These are phyloP conservation scores for Xylaria sp. DNA, from an alignment of 2,329 filamentous ascomycete species.

Conservation along the genomic window DNA sequence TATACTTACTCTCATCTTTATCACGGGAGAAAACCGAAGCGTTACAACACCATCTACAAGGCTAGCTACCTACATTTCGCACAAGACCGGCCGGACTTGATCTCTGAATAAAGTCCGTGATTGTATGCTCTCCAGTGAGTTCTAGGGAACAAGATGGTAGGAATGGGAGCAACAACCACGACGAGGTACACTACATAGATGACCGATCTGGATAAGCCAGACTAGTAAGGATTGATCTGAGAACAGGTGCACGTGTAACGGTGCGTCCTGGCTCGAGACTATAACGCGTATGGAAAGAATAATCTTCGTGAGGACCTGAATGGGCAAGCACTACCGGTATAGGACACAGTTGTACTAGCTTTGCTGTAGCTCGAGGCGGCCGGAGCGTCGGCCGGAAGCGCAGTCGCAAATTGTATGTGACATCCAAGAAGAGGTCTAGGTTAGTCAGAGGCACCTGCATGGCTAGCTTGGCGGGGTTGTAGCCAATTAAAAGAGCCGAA, in stretches of 20 bases:
- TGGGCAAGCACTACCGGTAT: not conserved
- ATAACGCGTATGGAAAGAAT: constrained; percentile 5
- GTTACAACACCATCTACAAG: not conserved
- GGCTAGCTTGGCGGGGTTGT: constrained; percentile 11
- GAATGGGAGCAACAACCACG: not conserved
- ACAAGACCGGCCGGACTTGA: not conserved
- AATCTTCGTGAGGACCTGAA: constrained; percentile 6
- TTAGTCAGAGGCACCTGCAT: constrained; percentile 6
- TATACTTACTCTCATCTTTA: not conserved
- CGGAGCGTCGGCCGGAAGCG: constrained; percentile 10
- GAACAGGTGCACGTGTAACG: constrained; percentile 2
- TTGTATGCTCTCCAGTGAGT: too few species aligned
- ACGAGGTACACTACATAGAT: not conserved
- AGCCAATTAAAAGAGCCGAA: constrained; percentile 33
- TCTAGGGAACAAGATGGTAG: not conserved
- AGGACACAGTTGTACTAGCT: not conserved
- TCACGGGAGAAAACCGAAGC: not conserved
- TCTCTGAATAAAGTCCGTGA: not conserved
- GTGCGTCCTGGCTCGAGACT: not conserved
- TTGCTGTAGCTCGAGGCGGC: not conserved
- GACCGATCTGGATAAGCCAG: not conserved
- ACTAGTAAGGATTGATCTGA: not conserved
- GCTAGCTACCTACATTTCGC: not conserved
- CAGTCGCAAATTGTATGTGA: not conserved
- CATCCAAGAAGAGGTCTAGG: not conserved